A percentile compares a stretch with the other conserved stretches of the same genome.
Conservation (phyloP, 2,329 filamentous ascomycete genomes). For the Colletotrichum liriopes region DNA sequence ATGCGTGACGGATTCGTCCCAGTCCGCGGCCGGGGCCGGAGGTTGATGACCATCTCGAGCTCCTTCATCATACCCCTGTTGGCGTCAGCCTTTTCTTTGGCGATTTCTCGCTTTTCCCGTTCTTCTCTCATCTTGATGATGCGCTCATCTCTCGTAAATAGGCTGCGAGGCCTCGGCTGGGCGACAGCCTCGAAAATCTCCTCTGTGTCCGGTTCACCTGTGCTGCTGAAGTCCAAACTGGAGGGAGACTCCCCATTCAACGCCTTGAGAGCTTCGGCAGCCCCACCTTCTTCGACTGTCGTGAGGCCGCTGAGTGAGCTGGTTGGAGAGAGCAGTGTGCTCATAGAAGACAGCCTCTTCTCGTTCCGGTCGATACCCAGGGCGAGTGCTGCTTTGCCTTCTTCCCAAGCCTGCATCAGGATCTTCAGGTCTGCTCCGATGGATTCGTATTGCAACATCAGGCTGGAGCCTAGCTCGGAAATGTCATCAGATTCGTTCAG, state of each 20-base stretch:
- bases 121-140: conserved; percentile 92
- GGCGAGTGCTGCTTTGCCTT: conserved; percentile 86
- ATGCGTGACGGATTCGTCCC: conserved; percentile 56
- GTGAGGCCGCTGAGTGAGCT: conserved; percentile 79
- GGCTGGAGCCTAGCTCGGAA: conserved; percentile 81
- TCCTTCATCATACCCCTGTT: conserved; percentile 93
- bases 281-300: conserved; percentile 68
- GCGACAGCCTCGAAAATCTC: conserved; percentile 95
- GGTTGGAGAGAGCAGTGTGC: conserved; percentile 71
- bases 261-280: conserved; percentile 68
- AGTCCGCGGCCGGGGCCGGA: conserved; percentile 59
- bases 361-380: conserved; percentile 87
- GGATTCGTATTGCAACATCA: conserved; percentile 94
- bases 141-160: conserved; percentile 87
- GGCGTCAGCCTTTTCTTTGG: conserved; percentile 83
- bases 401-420: conserved; percentile 88
- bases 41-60: conserved; percentile 88
- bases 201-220: conserved; percentile 76
- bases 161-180: conserved; percentile 76
- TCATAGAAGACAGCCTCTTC: conserved; percentile 76
- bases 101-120: conserved; percentile 79
- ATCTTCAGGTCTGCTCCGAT: conserved; percentile 90
- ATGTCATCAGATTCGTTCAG: conserved; percentile 82
- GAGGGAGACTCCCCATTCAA: conserved; percentile 79
- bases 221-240: conserved; percentile 66